Base-by-base conservation (phyloP, 257 asterid species). In the Solanum bulbocastanum region DNA sequence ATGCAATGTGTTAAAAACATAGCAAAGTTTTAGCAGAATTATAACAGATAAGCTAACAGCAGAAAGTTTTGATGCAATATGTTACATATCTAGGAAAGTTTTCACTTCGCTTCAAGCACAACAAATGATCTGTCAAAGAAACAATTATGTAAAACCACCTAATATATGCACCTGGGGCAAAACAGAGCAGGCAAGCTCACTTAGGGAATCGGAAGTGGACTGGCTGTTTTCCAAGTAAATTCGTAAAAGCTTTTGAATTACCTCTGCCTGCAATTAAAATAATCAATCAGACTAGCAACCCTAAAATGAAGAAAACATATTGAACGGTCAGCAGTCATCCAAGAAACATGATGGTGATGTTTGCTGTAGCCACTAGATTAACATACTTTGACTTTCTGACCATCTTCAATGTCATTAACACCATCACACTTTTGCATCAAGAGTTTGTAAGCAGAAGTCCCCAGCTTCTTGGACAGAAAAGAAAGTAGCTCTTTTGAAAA, bases 181-280 rank as follows among this genome's bases (percentile, higher is more conserved):
- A 84, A 94, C 87, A 73, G 94, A 91, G 93, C 98, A 91, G 72
- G 95, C 98, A 88, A 96, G 93, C 89, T 93, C 98, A 90, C 88
- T 87, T 62, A 96, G 91, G 86, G 94, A 91, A 92, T 94, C 94
- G 69, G 90, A 92, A 89, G 94, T 90, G 81, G 98, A 92, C 88
- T 92, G 89, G 88, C 92, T 88, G 87, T 96, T 91, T 46, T 90
- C 93, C 93, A 96, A 91, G 91, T 94, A 94, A 84, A 94, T 94
- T 88, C 93, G 96, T 76, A 96, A 97, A 88, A 94, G 91, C 93
- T 91, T 96, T 89, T 96, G 98, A 90, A 96, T 88, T 88, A 96
- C 90, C 88, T 96, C 96, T 83, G 98, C 98, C 98, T 96, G 93
- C 92, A 92, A 73, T 46, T 86, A 75, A 33, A 81, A 52, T 18